phyloP scores from a whole-genome alignment of 345 rosid species.

The Sisymbrium irio region DNA sequence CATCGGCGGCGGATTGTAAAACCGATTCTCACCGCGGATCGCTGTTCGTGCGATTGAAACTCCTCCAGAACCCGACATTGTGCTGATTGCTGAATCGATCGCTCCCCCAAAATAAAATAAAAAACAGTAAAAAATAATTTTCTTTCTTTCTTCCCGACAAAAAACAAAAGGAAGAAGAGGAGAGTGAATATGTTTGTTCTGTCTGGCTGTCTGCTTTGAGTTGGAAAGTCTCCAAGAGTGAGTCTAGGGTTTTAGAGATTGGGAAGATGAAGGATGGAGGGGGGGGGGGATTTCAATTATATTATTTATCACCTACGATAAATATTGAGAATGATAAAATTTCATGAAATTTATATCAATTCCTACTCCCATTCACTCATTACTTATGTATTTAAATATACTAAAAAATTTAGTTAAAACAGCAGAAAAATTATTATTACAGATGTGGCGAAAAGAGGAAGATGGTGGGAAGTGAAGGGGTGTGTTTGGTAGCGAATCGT shows the following conservation, averaged over 20 bases:
- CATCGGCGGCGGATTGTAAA: conserved; percentile 52
- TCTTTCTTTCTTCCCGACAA: not conserved
- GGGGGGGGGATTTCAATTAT: not conserved
- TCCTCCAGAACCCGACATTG: conserved; percentile 49
- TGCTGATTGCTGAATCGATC: conserved; percentile 4
- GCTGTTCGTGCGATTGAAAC: conserved; percentile 41
- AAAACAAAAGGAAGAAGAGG: not conserved
- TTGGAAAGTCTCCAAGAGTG: not conserved
- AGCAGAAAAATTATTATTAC: not conserved
- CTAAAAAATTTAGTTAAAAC: not conserved
- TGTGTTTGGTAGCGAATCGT: conserved; percentile 27
- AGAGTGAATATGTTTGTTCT: not conserved
- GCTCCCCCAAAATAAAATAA: not conserved
- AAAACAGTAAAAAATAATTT: not conserved
- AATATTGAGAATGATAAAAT: not conserved
- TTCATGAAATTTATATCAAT: conserved; percentile 6
- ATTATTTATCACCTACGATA: conserved; percentile 12
- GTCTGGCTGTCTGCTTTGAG: not conserved
- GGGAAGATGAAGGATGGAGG: conserved; percentile 22
- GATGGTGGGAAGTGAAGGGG: conserved; percentile 16
- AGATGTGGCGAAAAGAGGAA: conserved; percentile 33
- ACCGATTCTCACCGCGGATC: conserved; percentile 47
- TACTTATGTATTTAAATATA: not conserved
- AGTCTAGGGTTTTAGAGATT: conserved; percentile 44
- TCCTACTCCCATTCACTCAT: conserved; percentile 22